Base-by-base conservation (phyloP, 1,284 basidiomycete genomes). In the Moesziomyces sp. region DNA sequence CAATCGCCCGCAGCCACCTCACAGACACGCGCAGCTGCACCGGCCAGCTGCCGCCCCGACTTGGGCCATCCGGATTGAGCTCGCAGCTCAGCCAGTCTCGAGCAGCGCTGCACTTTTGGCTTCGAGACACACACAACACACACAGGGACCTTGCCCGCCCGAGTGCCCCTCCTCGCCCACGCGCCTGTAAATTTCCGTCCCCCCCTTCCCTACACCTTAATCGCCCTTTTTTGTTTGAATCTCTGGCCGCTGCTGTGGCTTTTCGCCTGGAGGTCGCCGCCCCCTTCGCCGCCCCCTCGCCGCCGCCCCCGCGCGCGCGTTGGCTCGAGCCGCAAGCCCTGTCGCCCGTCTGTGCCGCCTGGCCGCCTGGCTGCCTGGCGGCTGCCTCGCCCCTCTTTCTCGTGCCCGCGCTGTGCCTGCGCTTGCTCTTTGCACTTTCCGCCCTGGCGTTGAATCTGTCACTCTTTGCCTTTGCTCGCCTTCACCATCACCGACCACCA, bases 401-500 rank as follows among this genome's bases (percentile, higher is more conserved):
- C 30, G 52, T 55, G 49, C 51, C 51, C 49, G 59, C 53, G 16
- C 42, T 47, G 49, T 82, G 97, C 94, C 97, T 95, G 60, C 97
- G 94, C 86, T 90, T 97, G 74, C 89, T 97, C 83, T 97, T 97
- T 86, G 96, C 94, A 50, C 97, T 97, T 87, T 97, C 94, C 76
- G 97, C 94, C 79, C 16, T 21, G 24, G 13, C 21, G 34, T 34
- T 38, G 26, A 43, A 42, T 49, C 43, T 61, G 30, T 61, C 52
- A 57, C 55, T 50, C 26, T 28, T 50, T 57, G 35, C 16, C 24
- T 18, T 8, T 5, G 26, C 40, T 26, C 44, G 18, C 18, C 45
- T 45, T 42, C 53, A 16, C 21, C 24, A 18, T 46, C 35, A 5
- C 24, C 26, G n/a, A 19, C 30, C 26, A 34, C 47, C 26, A n/a